Percentiles rank a stretch among this genome's conserved stretches.
These are phyloP conservation scores for Fraxinus sp. DNA, from an alignment of 305 asterid species.

Conservation along the genomic window DNA sequence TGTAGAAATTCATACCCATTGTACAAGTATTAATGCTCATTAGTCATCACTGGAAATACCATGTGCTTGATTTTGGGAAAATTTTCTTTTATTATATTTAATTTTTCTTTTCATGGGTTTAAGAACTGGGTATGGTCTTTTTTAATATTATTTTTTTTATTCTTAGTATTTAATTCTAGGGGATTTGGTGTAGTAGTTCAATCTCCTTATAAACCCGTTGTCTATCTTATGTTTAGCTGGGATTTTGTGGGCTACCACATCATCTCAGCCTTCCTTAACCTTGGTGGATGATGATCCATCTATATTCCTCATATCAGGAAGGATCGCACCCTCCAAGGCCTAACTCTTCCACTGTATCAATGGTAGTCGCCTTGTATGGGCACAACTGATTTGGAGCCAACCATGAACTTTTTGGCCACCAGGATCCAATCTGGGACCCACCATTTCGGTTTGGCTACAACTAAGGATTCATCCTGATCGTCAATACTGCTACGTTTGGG, in stretches of 20 bases:
- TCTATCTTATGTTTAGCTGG: background rate
- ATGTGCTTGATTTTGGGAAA: constrained; percentile 9
- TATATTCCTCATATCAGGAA: background rate
- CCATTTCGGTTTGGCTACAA: background rate
- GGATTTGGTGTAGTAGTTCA: background rate
- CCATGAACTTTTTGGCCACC: background rate
- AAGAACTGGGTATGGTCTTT: background rate
- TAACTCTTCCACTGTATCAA: background rate
- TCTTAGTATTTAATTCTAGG: background rate
- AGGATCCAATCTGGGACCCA: background rate
- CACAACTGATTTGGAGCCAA: background rate
- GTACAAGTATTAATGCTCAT: constrained; percentile 11
- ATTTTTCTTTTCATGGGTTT: background rate
- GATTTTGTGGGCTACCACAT: background rate
- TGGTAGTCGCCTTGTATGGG: background rate
- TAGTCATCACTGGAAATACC: constrained; percentile 2
- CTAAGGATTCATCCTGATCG: background rate
- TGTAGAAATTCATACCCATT: background rate
- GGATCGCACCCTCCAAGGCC: background rate
- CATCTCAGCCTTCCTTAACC: background rate
- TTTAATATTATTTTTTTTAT: background rate
- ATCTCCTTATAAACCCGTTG: background rate
- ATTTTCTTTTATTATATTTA: background rate
- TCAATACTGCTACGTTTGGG: background rate
- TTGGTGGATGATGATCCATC: background rate